Evolutionary conservation across 148 eudicot genomes (phyloP).

Genomic region (Rhododendron mucronatum): DNA sequence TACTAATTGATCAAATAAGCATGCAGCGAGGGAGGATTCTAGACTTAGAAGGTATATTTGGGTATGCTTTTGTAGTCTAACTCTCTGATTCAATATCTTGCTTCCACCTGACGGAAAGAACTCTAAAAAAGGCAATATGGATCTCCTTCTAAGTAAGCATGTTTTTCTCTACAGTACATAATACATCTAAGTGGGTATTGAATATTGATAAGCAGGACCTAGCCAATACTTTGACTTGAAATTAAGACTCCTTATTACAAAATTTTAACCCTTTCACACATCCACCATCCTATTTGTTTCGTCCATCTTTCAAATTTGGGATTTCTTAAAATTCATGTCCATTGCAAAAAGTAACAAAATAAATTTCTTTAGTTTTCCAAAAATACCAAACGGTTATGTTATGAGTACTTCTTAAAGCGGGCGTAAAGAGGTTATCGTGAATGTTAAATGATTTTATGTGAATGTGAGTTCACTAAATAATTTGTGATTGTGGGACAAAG

Average conservation of each 20-base stretch:
- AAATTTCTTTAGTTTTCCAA: not conserved
- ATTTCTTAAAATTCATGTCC: not conserved
- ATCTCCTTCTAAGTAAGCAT: not conserved
- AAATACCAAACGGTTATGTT: not conserved
- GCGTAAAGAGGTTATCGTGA: not conserved
- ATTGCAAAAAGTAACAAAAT: not conserved
- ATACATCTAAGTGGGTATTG: not conserved
- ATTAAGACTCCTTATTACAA: not conserved
- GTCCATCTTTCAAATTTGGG: not conserved
- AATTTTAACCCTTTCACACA: not conserved
- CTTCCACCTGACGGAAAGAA: not conserved
- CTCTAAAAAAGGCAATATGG: not conserved
- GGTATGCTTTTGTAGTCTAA: conserved; percentile 9
- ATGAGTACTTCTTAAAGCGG: not conserved
- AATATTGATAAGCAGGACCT: not conserved
- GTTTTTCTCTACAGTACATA: not conserved
- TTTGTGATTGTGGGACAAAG: not conserved
- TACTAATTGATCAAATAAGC: conserved; percentile 88
- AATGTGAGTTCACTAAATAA: not conserved
- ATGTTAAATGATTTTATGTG: not conserved
- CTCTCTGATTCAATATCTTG: not conserved
- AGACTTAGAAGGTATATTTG: conserved; percentile 60
- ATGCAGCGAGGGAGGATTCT: conserved; percentile 66
- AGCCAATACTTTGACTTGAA: not conserved
- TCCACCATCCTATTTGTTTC: not conserved